Percentiles rank a stretch among this genome's conserved stretches.
phyloP scores from a whole-genome alignment of 1,284 basidiomycete genomes.

The Hypsizygus ulmarius region DNA sequence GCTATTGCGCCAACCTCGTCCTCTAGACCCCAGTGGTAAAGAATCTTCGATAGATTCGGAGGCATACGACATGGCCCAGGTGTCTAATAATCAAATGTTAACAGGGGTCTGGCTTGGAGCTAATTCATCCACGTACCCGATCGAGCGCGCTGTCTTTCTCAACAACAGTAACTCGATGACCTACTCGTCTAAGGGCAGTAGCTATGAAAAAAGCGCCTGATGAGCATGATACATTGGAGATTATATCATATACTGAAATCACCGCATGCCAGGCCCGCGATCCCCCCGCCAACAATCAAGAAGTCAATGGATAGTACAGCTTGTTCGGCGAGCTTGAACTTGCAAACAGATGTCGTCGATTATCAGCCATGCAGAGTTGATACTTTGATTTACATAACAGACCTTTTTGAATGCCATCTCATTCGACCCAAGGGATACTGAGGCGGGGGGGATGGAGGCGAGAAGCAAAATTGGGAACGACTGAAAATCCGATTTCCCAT shows the following conservation, averaged over 20 bases:
- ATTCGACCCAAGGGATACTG: neutral
- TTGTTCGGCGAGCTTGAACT: constrained; percentile 15
- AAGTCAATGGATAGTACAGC: constrained; percentile 39
- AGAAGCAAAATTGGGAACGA: neutral
- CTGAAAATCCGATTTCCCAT: neutral
- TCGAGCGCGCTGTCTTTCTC: constrained; percentile 39
- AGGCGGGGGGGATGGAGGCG: neutral
- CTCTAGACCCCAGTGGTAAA: constrained; percentile 53
- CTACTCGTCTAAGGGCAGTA: constrained; percentile 49
- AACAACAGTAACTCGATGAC: constrained; percentile 53
- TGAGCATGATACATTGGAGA: neutral
- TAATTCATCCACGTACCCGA: constrained; percentile 27
- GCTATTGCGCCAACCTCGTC: constrained; percentile 32
- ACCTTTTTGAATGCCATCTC: constrained; percentile 1
- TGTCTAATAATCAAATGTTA: constrained; percentile 10
- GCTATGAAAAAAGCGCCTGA: constrained; percentile 27
- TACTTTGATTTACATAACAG: neutral
- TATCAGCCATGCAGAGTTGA: too few species aligned
- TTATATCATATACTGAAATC: neutral
- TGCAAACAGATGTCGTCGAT: neutral
- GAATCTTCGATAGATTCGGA: constrained; percentile 55
- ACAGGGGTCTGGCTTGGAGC: neutral
- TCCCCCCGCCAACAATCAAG: constrained; percentile 49
- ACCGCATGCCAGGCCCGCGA: constrained; percentile 48
- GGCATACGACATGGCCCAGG: constrained; percentile 47